Conservation (phyloP, 2,329 filamentous ascomycete species). For the Botryotinia narcissicola region DNA sequence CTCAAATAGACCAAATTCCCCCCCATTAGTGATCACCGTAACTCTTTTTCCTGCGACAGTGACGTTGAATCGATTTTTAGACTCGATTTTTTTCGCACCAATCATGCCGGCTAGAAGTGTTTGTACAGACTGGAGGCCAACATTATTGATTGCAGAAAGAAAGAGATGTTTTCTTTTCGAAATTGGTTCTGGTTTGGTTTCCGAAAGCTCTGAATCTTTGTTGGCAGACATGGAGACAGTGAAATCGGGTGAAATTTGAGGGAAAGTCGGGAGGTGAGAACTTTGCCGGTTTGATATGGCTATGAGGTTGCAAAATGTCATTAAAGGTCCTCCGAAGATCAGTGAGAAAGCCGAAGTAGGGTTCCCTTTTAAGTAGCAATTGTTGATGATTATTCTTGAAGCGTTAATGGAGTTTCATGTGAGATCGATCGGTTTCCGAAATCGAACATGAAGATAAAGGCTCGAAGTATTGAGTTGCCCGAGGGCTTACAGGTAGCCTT, state of each 20-base stretch:
- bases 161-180: not conserved
- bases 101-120: not conserved
- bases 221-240: too few relatives aligned
- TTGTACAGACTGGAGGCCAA: not conserved
- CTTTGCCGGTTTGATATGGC: too few relatives aligned
- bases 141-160: not conserved
- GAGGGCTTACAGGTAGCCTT: not conserved
- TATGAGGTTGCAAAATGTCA: not conserved
- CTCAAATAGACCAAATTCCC: not conserved
- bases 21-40: too few relatives aligned
- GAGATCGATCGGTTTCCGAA: not conserved
- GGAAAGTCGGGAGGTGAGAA: too few relatives aligned
- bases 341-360: too few relatives aligned
- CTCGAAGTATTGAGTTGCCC: not conserved
- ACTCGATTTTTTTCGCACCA: fast-evolving
- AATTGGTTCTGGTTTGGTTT: not conserved
- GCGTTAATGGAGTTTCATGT: not conserved
- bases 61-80: not conserved
- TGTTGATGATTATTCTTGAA: too few relatives aligned
- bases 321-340: too few relatives aligned
- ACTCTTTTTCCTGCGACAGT: too few relatives aligned
- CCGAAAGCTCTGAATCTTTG: not conserved
- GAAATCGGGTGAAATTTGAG: not conserved
- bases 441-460: too few relatives aligned
- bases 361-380: not conserved